Conservation (phyloP, 129 eudicot genomes). For the Rutidosis leptorrhynchoides region DNA sequence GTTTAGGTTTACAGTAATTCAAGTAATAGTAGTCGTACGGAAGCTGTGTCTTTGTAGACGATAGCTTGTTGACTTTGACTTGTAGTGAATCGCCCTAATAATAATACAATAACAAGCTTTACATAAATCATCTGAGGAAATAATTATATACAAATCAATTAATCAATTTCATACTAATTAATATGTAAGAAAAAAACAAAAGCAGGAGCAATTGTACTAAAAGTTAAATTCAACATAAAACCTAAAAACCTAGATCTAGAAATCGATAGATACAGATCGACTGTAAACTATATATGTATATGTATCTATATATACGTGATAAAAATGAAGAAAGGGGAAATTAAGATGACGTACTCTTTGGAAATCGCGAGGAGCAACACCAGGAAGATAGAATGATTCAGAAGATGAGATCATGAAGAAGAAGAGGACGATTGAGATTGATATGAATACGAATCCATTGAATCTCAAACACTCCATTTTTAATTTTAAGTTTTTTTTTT, state of each 20-base stretch:
- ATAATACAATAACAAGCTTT: not conserved
- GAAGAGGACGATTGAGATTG: conserved; percentile 33
- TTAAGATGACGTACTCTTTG: conserved; percentile 40
- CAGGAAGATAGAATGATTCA: conserved; percentile 87
- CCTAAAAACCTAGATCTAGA: conserved; percentile 55
- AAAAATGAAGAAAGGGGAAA: not conserved
- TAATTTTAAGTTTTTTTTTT: no score
- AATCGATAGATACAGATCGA: conserved; percentile 15
- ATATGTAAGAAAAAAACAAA: not conserved
- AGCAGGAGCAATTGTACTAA: not conserved
- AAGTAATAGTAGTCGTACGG: no score
- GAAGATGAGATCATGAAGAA: no score
- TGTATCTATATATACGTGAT: no score
- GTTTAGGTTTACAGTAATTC: no score
- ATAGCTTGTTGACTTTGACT: conserved; percentile 95
- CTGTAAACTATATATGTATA: conserved; percentile 12
- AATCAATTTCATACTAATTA: not conserved
- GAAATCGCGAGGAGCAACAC: conserved; percentile 92
- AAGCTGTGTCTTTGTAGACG: no score
- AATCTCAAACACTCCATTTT: no score
- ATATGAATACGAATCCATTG: conserved; percentile 27
- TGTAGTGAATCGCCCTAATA: conserved; percentile 81
- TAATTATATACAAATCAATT: no score
- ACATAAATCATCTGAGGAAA: not conserved
- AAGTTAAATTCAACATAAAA: conserved; percentile 11